Evolutionary conservation across 768 basidiomycete genomes (phyloP).

Genomic region (Lactarius indigo): DNA sequence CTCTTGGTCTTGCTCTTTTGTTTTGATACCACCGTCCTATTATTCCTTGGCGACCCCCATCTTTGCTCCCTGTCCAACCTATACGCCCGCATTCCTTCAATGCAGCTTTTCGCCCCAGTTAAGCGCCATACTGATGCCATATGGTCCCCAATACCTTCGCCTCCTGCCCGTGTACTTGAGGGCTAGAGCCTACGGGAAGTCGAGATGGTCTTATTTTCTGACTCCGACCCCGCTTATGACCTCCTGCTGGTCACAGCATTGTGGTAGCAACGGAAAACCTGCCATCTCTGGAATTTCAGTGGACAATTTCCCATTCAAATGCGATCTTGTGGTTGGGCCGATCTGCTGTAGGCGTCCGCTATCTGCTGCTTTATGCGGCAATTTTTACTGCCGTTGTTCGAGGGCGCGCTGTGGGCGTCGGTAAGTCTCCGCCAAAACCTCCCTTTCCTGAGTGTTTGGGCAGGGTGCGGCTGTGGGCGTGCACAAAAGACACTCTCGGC

Average conservation of each 20-base stretch:
- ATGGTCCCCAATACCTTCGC: background rate
- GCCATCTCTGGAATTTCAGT: background rate
- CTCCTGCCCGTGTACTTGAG: background rate
- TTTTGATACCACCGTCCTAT: background rate
- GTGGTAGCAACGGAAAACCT: background rate
- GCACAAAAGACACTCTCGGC: slow-evolving; percentile 2
- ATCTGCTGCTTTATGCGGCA: background rate
- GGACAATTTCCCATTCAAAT: background rate
- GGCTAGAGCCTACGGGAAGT: background rate
- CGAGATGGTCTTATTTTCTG: background rate
- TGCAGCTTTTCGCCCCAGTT: background rate
- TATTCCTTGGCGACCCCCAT: background rate
- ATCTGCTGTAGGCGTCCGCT: slow-evolving; percentile 6
- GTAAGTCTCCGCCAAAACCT: slow-evolving; percentile 1
- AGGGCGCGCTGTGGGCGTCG: slow-evolving; percentile 11
- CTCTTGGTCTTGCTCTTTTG: background rate
- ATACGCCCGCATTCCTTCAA: background rate
- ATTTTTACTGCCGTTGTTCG: background rate
- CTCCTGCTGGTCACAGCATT: background rate
- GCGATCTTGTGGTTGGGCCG: slow-evolving; percentile 8
- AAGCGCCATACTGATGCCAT: background rate
- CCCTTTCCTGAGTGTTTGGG: slow-evolving; percentile 13
- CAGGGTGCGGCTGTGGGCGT: slow-evolving; percentile 7
- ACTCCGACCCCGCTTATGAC: slow-evolving; percentile 8
- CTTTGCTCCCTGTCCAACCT: background rate